Evolutionary conservation across 352 stramenopile species (phyloP).

Genomic region (Elongisporangium senticosum): DNA sequence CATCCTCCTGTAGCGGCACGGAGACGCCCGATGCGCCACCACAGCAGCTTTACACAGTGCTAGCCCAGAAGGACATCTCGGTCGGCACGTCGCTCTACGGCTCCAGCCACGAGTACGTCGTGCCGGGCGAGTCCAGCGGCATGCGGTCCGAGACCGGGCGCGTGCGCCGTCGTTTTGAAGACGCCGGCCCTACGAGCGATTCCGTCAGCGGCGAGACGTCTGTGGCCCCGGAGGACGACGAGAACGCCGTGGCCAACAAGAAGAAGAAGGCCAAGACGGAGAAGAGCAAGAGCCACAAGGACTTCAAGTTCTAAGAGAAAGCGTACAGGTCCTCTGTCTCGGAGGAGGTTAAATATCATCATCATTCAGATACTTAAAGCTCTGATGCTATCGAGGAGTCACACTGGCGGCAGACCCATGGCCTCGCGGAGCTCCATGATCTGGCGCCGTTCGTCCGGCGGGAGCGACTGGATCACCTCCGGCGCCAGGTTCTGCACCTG

Average conservation of each 20-base stretch:
- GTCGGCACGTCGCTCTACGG: slow-evolving; percentile 72
- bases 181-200: slow-evolving; percentile 19
- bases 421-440: slow-evolving; percentile 82
- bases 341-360: too few relatives aligned
- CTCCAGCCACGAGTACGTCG: slow-evolving; percentile 68
- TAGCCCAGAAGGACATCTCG: slow-evolving; percentile 72
- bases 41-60: slow-evolving; percentile 73
- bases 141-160: slow-evolving; percentile 43
- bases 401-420: slow-evolving; percentile 67
- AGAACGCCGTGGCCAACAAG: slow-evolving; percentile 53
- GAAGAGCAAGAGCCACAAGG: slow-evolving; percentile 80
- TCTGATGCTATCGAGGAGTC: slow-evolving; percentile 4
- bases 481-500: slow-evolving; percentile 77
- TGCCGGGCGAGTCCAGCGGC: slow-evolving; percentile 34
- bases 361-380: too few relatives aligned
- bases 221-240: slow-evolving; percentile 29
- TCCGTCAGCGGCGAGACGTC: slow-evolving; percentile 12
- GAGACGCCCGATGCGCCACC: slow-evolving; percentile 47
- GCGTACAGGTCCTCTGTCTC: slow-evolving; percentile 11
- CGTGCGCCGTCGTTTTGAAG: slow-evolving; percentile 68
- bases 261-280: slow-evolving; percentile 73
- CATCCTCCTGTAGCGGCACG: slow-evolving; percentile 28
- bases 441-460: slow-evolving; percentile 60
- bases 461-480: slow-evolving; percentile 75
- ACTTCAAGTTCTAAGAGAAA: slow-evolving; percentile 75